These are phyloP conservation scores for Teratosphaeria epicoccoides DNA, from an alignment of 2,329 filamentous ascomycete species.

Conservation along the genomic window DNA sequence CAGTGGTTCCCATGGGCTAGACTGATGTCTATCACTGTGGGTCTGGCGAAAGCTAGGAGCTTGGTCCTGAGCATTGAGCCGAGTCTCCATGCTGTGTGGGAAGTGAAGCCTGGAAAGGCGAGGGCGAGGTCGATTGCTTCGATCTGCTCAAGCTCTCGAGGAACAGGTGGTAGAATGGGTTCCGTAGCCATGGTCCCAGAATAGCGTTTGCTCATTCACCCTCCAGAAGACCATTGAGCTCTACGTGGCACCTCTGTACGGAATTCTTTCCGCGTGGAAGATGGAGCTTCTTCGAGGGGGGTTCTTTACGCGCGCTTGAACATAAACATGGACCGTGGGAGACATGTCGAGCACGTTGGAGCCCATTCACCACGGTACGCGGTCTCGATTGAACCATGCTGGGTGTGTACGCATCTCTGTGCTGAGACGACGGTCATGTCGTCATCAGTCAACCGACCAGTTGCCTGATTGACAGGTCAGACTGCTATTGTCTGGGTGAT, in stretches of 20 bases:
- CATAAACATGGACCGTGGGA: too few species aligned
- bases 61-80: slow-evolving; percentile 54
- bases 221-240: not conserved
- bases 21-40: slow-evolving; percentile 54
- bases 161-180: slow-evolving; percentile 16
- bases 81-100: slow-evolving; percentile 53
- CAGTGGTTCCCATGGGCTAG: slow-evolving; percentile 38
- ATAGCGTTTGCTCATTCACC: not conserved
- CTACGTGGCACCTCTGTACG: not conserved
- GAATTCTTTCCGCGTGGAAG: too few species aligned
- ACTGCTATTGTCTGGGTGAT: too few species aligned
- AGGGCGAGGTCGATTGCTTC: slow-evolving; percentile 33
- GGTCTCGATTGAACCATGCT: too few species aligned
- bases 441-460: too few species aligned
- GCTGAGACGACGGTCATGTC: too few species aligned
- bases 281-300: too few species aligned
- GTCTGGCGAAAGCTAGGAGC: slow-evolving; percentile 45
- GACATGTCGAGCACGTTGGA: too few species aligned
- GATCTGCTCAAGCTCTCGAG: slow-evolving; percentile 30
- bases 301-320: too few species aligned
- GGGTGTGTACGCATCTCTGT: too few species aligned
- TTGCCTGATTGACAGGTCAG: too few species aligned
- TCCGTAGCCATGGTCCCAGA: slow-evolving; percentile 13
- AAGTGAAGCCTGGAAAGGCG: slow-evolving; percentile 48
- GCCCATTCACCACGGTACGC: too few species aligned